Evolutionary conservation across 345 rosid species (phyloP).

Genomic region (Eucalyptus marginata): DNA sequence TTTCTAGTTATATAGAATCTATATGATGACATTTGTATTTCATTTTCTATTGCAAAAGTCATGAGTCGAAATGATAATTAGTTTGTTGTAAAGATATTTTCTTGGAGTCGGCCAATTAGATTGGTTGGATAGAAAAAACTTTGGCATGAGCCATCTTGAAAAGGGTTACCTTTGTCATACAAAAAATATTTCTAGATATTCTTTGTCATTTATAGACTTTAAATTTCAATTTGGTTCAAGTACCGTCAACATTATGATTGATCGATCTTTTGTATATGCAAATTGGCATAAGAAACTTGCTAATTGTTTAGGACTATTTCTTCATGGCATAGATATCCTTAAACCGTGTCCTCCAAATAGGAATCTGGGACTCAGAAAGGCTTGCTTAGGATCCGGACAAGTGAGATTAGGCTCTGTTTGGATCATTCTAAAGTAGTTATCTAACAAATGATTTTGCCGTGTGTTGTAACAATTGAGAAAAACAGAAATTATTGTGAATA

Average conservation of each 20-base stretch:
- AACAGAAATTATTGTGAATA: background rate
- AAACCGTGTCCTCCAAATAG: background rate
- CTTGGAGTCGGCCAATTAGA: accelerated
- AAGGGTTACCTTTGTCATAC: background rate
- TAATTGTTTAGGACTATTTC: background rate
- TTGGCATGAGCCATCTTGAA: background rate
- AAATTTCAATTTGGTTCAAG: background rate
- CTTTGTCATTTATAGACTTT: background rate
- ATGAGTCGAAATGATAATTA: background rate
- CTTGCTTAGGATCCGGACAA: background rate
- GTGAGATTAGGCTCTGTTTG: background rate
- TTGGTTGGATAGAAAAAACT: background rate
- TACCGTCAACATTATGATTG: background rate
- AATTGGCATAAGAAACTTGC: background rate
- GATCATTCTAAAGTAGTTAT: background rate
- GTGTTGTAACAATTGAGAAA: background rate
- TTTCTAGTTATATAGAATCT: background rate
- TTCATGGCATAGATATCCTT: background rate
- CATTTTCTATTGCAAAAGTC: background rate
- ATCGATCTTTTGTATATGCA: background rate
- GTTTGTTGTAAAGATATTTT: background rate
- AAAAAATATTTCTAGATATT: background rate
- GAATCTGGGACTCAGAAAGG: background rate
- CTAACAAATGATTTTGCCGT: background rate
- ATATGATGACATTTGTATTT: background rate